A percentile compares a stretch with the other conserved stretches of the same genome.
phyloP scores from a whole-genome alignment of 768 basidiomycete genomes.

The Mycena leptocephala region DNA sequence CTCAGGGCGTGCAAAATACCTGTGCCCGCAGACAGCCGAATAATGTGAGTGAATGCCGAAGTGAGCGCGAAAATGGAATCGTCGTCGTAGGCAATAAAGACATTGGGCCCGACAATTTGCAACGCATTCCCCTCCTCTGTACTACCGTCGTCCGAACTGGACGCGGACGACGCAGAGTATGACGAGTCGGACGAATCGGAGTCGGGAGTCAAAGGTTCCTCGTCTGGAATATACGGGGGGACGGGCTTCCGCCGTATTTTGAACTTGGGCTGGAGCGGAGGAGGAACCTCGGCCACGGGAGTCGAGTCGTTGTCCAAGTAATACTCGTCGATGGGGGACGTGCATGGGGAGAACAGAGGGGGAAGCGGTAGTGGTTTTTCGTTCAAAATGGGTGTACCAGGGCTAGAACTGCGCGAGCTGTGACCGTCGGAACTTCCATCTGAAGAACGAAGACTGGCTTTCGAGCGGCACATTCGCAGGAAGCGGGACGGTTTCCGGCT shows the following conservation, averaged over 20 bases:
- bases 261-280: neutral
- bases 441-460: constrained; percentile 9
- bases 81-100: constrained; percentile 29
- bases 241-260: constrained; percentile 29
- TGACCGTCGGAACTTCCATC: constrained; percentile 9
- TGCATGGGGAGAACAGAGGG: constrained; percentile 16
- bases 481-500: constrained; percentile 19
- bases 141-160: neutral
- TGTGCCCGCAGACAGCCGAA: constrained; percentile 8
- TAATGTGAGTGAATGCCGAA: constrained; percentile 28
- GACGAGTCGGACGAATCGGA: neutral
- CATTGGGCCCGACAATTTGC: constrained; percentile 26
- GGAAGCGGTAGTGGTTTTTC: constrained; percentile 20
- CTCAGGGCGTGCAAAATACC: neutral
- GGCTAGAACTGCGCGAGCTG: constrained; percentile 23
- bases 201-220: neutral
- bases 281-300: neutral
- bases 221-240: neutral
- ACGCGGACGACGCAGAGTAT: neutral
- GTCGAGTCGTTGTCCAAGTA: neutral
- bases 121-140: neutral
- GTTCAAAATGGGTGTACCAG: neutral
- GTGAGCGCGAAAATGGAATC: neutral
- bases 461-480: neutral
- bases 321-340: constrained; percentile 14